Evolutionary conservation across 2,329 filamentous ascomycete genomes (phyloP).

Genomic region (Metarhizium guizhouense): DNA sequence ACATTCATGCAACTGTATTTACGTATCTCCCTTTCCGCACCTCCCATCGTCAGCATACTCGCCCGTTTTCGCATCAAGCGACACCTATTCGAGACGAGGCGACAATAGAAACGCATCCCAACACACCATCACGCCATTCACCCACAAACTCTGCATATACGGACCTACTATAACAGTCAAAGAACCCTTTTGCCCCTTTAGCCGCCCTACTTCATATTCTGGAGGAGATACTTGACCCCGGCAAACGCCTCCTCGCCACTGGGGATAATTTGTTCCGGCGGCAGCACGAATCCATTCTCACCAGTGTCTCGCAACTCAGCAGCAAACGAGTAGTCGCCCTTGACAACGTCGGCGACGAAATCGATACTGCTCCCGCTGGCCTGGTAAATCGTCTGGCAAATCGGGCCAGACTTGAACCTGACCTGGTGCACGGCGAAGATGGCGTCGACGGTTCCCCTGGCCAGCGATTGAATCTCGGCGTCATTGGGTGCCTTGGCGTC

Average conservation of each 20-base stretch:
- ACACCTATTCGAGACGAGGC: too few species aligned
- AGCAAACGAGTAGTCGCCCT: conserved; percentile 32
- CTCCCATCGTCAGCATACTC: too few species aligned
- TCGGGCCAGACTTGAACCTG: conserved; percentile 35
- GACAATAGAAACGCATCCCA: too few species aligned
- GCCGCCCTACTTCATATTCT: conserved; percentile 27
- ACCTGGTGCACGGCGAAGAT: conserved; percentile 35
- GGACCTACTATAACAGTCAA: too few species aligned
- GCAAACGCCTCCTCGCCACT: conserved; percentile 35
- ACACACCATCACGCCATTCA: too few species aligned
- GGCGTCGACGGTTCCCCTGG: conserved; percentile 37
- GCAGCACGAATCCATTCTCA: conserved; percentile 32
- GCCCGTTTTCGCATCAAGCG: too few species aligned
- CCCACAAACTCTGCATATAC: too few species aligned
- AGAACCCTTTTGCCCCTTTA: too few species aligned
- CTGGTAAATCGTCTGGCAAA: conserved; percentile 54
- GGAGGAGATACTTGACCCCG: conserved; percentile 50
- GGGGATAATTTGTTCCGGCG: conserved; percentile 31
- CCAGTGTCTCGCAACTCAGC: conserved; percentile 29
- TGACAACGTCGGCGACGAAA: conserved; percentile 32
- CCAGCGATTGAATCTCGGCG: conserved; percentile 38
- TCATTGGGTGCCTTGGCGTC: conserved; percentile 34
- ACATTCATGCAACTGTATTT: too few species aligned
- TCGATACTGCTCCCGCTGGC: conserved; percentile 39
- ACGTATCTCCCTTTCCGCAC: too few species aligned